These are phyloP conservation scores for Linnemannia elongata DNA, from an alignment of 192 early-diverging fungal species.

Conservation along the genomic window DNA sequence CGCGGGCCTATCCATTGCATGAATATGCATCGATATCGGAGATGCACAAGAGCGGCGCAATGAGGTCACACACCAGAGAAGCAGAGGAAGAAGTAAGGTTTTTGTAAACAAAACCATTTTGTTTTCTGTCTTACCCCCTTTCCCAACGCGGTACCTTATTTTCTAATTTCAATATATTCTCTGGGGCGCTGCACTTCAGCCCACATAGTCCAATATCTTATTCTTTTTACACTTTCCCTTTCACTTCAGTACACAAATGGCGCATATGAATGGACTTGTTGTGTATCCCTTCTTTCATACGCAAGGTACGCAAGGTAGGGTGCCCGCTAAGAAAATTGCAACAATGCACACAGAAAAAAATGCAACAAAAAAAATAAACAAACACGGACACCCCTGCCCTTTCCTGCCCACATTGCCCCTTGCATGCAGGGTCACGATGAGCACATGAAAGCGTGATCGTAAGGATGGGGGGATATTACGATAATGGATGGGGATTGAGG, in stretches of 20 bases:
- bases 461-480: background rate
- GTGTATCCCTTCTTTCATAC: background rate
- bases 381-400: background rate
- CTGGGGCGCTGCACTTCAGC: background rate
- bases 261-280: background rate
- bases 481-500: background rate
- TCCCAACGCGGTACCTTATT: background rate
- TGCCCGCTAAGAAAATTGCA: background rate
- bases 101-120: background rate
- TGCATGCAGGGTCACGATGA: conserved; percentile 27
- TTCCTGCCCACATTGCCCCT: background rate
- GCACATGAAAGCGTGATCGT: conserved; percentile 32
- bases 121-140: background rate
- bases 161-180: background rate
- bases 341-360: background rate
- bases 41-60: background rate
- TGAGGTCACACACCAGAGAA: conserved; percentile 5
- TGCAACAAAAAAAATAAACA: background rate
- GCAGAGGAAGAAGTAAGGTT: background rate
- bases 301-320: background rate
- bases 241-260: too few species aligned
- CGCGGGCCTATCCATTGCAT: background rate
- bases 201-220: background rate
- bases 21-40: background rate
- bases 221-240: too few species aligned